Conservation (phyloP, 2,329 filamentous ascomycete genomes). For the Coniochaeta hoffmannii region DNA sequence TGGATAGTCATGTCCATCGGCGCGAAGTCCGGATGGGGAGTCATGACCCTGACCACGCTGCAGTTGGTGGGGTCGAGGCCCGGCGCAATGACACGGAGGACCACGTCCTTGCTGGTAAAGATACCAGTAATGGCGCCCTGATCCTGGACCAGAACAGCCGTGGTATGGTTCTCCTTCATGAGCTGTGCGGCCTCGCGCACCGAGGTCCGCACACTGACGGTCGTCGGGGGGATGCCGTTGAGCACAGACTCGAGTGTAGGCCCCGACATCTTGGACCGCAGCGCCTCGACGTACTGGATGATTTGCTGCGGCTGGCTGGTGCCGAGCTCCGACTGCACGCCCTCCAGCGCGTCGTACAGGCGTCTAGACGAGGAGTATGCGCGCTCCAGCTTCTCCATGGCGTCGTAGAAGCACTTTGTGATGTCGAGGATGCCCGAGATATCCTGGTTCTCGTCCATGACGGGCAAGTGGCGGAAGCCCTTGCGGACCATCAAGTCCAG, state of each 20-base stretch:
- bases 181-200: slow-evolving; percentile 90
- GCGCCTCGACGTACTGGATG: slow-evolving; percentile 96
- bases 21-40: slow-evolving; percentile 96
- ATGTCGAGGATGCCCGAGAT: slow-evolving; percentile 98
- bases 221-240: slow-evolving; percentile 84
- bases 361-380: slow-evolving; percentile 98
- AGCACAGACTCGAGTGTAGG: slow-evolving; percentile 92
- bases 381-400: slow-evolving; percentile 98
- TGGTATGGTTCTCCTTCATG: slow-evolving; percentile 99
- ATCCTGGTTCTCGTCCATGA: slow-evolving; percentile 99
- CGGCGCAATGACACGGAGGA: slow-evolving; percentile 93
- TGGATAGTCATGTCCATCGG: slow-evolving; percentile 99
- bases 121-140: slow-evolving; percentile 97
- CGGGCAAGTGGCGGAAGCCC: slow-evolving; percentile 92
- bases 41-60: slow-evolving; percentile 98
- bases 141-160: slow-evolving; percentile 91
- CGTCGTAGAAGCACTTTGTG: slow-evolving; percentile 99
- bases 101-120: slow-evolving; percentile 98
- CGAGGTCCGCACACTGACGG: slow-evolving; percentile 90
- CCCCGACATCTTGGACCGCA: slow-evolving; percentile 94
- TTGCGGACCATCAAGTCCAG: slow-evolving; percentile 97
- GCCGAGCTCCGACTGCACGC: slow-evolving; percentile 93
- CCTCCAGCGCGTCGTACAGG: slow-evolving; percentile 93
- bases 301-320: slow-evolving; percentile 96
- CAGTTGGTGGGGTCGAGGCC: slow-evolving; percentile 90